A percentile compares a stretch with the other conserved stretches of the same genome.
Evolutionary conservation across 2,329 filamentous ascomycete species (phyloP).

Genomic region (Aureobasidium sp.): DNA sequence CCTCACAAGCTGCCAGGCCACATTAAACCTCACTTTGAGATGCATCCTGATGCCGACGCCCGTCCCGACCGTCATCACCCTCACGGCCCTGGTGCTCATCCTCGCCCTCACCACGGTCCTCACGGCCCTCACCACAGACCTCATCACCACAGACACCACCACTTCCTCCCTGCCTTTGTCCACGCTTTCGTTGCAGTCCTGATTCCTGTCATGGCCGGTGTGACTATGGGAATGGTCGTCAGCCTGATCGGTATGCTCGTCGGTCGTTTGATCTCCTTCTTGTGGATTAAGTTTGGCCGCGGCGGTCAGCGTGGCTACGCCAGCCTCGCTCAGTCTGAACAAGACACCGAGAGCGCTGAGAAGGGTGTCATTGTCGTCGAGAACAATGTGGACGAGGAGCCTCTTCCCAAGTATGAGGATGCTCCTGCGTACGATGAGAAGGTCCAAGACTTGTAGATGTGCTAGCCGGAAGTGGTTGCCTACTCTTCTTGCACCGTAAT

Average conservation of each 20-base stretch:
- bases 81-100: conserved; percentile 12
- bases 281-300: conserved; percentile 51
- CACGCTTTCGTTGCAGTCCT: conserved; percentile 57
- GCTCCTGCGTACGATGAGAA: conserved; percentile 29
- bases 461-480: not conserved
- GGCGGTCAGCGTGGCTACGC: conserved; percentile 32
- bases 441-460: conserved; percentile 11
- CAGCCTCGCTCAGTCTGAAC: conserved; percentile 22
- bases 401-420: conserved; percentile 28
- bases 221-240: conserved; percentile 60
- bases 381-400: conserved; percentile 19
- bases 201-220: conserved; percentile 60
- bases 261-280: conserved; percentile 53
- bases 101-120: conserved; percentile 9
- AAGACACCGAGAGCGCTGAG: conserved; percentile 20
- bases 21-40: conserved; percentile 20
- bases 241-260: conserved; percentile 61
- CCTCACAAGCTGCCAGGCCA: conserved; percentile 23
- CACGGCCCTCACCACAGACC: conserved; percentile 18
- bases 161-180: conserved; percentile 35
- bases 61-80: conserved; percentile 19
- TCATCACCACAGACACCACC: conserved; percentile 27
- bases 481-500: not conserved
- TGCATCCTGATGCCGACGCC: not conserved
- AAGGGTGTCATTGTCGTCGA: conserved; percentile 13